These are phyloP conservation scores for Knufia fluminis DNA, from an alignment of 2,329 filamentous ascomycete genomes.

Conservation along the genomic window DNA sequence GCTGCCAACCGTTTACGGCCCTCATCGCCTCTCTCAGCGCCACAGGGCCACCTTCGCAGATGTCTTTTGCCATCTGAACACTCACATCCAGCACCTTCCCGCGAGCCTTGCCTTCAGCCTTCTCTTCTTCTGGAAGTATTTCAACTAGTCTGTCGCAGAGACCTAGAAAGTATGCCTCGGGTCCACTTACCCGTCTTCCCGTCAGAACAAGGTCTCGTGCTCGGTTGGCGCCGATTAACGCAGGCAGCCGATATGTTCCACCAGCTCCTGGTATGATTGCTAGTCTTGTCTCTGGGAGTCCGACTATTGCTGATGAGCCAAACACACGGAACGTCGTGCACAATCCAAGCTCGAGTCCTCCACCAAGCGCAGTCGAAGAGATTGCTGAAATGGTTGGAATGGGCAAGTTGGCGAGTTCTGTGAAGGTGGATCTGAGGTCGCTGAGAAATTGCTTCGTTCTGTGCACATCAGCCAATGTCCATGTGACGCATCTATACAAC, in stretches of 20 bases:
- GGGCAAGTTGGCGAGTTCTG: constrained; percentile 61
- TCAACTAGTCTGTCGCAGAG: constrained; percentile 86
- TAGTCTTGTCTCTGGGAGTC: constrained; percentile 81
- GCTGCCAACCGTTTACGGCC: constrained; percentile 60
- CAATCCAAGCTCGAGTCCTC: constrained; percentile 86
- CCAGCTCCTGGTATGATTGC: constrained; percentile 93
- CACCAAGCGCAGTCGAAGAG: constrained; percentile 76
- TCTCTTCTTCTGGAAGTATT: constrained; percentile 48
- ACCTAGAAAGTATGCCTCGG: constrained; percentile 86
- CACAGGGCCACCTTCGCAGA: constrained; percentile 81
- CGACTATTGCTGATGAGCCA: constrained; percentile 65
- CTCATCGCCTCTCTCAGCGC: constrained; percentile 70
- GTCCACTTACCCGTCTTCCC: constrained; percentile 69
- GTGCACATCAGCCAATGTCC: constrained; percentile 12
- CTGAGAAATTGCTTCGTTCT: constrained; percentile 73
- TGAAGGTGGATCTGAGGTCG: constrained; percentile 66
- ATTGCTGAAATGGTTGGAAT: constrained; percentile 87
- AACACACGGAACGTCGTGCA: constrained; percentile 85
- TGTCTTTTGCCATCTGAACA: constrained; percentile 68
- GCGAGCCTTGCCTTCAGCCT: constrained; percentile 50
- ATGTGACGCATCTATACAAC: constrained; percentile 24
- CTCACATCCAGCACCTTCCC: constrained; percentile 64
- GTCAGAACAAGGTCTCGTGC: constrained; percentile 89
- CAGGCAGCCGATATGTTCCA: constrained; percentile 78
- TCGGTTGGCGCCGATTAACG: constrained; percentile 65